Evolutionary conservation across 805 yeast genomes (phyloP), one percentile per base, ranked within the genome.

Genomic region (Candida tallmaniae): DNA sequence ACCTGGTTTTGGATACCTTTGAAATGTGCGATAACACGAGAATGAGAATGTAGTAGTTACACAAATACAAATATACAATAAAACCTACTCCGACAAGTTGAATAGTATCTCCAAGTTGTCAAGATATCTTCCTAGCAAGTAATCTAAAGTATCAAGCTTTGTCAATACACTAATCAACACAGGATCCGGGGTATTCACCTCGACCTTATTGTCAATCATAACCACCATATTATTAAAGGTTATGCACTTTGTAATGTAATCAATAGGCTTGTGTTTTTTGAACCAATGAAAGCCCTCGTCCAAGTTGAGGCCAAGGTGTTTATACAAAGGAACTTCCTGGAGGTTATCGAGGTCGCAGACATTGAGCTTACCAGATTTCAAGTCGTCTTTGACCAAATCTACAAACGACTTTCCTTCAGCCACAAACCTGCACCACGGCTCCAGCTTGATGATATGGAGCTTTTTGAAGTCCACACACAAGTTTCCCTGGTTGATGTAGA

Each of bases 181-280:
- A 2, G 89, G 89, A 47, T 83, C 90, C 16, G 83, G 78, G 3
- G 81, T 72, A 18, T 76, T 68, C 3, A 79, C 77, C 39, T 76
- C 77, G 15, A 78, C 58, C 37, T 75, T 77, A 39, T 74, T 80
- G 40, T 62, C 58, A 17, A 80, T 77, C 48, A 76, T 75, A 17
- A 80, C 88, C 28, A 80, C 86, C 44, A 60, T 65, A 27, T 65
- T 61, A 38, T 73, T 60, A 51, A 72, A 81, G 0, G 88, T 80
- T 11, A 79, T 58, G 36, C 84, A 76, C 40, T 80, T 70, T 12
- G 81, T 78, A 32, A 82, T 61, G 50, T 73, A 76, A 45, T 74
- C 78, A 30, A 65, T 57, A 15, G 80, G 64, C 20, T 45, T 48
- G 22, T 50, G 43, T 33, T 47, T 58, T 6, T 56, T 61, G 30